Conservation (phyloP, 2,329 filamentous ascomycete species). For the Phaeoacremonium minimum region DNA sequence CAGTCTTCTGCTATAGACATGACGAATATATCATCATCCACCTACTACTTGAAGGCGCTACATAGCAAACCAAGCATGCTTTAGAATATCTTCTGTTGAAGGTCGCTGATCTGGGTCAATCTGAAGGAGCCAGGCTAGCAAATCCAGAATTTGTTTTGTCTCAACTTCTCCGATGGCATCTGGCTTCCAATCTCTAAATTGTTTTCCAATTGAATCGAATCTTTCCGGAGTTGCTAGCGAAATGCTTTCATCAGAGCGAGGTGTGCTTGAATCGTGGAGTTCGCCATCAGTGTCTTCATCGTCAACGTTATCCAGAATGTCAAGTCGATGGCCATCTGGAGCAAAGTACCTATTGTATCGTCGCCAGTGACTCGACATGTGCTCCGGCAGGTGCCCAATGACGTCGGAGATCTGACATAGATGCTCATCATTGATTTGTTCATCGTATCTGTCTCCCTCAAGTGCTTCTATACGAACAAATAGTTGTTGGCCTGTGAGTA, state of each 20-base stretch:
- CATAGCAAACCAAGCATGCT: slow-evolving; percentile 3
- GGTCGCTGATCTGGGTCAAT: slow-evolving; percentile 3
- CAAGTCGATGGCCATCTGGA: slow-evolving; percentile 1
- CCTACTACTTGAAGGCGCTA: no score
- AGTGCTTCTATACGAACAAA: slow-evolving; percentile 3
- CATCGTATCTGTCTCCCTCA: slow-evolving; percentile 1
- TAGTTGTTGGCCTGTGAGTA: slow-evolving; percentile 10
- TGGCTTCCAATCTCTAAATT: slow-evolving; percentile 3
- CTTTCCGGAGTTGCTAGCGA: neutral
- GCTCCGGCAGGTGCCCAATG: slow-evolving; percentile 10
- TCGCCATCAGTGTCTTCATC: slow-evolving; percentile 1
- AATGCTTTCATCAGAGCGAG: neutral
- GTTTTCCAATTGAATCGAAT: slow-evolving; percentile 4
- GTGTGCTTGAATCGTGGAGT: slow-evolving; percentile 2
- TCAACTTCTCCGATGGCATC: slow-evolving; percentile 2
- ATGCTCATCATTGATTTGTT: slow-evolving; percentile 7
- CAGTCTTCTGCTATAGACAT: no score
- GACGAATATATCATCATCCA: no score
- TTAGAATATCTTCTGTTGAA: slow-evolving; percentile 2
- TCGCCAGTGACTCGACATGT: slow-evolving; percentile 9
- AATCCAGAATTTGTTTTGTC: slow-evolving; percentile 3
- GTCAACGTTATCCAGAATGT: neutral
- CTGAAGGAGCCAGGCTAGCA: slow-evolving; percentile 4
- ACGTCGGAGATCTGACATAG: slow-evolving; percentile 12
- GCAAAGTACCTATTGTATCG: slow-evolving; percentile 7